Conservation (phyloP, 192 early-diverging fungal genomes). For the Coemansia sp. region DNA sequence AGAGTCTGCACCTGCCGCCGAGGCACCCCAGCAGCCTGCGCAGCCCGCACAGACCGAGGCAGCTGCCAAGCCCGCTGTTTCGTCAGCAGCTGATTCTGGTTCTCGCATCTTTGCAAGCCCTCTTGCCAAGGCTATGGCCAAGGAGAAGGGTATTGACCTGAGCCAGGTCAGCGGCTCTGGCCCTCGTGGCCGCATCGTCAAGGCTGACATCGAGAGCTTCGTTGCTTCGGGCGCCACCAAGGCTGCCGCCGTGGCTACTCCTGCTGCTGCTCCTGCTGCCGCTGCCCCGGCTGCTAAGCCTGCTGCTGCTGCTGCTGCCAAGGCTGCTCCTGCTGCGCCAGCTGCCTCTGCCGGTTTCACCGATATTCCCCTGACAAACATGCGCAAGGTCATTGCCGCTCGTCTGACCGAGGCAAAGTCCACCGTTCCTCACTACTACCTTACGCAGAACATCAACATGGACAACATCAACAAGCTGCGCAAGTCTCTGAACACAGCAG, state of each 20-base stretch:
- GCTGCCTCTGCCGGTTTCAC: slow-evolving; percentile 58
- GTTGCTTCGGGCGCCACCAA: slow-evolving; percentile 25
- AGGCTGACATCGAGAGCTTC: slow-evolving; percentile 82
- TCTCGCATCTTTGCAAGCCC: slow-evolving; percentile 84
- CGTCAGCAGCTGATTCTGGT: slow-evolving; percentile 12
- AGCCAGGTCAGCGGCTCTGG: slow-evolving; percentile 80
- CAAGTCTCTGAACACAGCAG: slow-evolving; percentile 80
- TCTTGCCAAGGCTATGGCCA: slow-evolving; percentile 82
- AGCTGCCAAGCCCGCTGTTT: slow-evolving; percentile 15
- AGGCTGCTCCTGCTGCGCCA: slow-evolving; percentile 51
- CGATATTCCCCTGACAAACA: slow-evolving; percentile 72
- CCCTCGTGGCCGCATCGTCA: slow-evolving; percentile 86
- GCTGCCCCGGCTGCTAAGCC: slow-evolving; percentile 14
- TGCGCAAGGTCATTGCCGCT: slow-evolving; percentile 78
- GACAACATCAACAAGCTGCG: slow-evolving; percentile 87
- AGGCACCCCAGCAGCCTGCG: slow-evolving; percentile 18
- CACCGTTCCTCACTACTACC: slow-evolving; percentile 72
- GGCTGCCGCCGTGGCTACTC: slow-evolving; percentile 31
- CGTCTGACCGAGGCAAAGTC: slow-evolving; percentile 78
- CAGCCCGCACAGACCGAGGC: slow-evolving; percentile 4
- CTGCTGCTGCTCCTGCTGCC: slow-evolving; percentile 29
- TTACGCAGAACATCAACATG: slow-evolving; percentile 84
- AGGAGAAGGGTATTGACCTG: slow-evolving; percentile 78
- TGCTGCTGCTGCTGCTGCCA: slow-evolving; percentile 28
- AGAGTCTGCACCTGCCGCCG: slow-evolving; percentile 41